A percentile compares a stretch with the other conserved stretches of the same genome.
Conservation (phyloP, 1,284 basidiomycete species). For the Fistulina hepatica region DNA sequence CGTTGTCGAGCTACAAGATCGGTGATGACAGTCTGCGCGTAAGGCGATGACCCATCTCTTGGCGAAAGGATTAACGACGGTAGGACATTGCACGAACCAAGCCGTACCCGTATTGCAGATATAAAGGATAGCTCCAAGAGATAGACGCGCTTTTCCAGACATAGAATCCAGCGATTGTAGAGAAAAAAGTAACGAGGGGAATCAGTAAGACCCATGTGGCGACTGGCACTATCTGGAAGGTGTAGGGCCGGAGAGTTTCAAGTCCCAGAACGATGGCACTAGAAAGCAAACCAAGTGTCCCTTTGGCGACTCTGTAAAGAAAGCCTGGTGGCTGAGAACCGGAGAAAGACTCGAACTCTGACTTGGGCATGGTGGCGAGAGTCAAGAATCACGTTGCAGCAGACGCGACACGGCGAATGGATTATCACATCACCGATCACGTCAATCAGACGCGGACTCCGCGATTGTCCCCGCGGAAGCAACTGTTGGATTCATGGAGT, state of each 20-base stretch:
- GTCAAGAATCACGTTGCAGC: not conserved
- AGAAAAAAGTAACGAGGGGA: conserved; percentile 48
- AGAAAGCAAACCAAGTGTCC: no score
- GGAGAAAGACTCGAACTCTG: not conserved
- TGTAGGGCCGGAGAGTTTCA: conserved; percentile 33
- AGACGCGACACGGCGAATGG: not conserved
- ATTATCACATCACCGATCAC: not conserved
- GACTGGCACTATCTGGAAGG: conserved; percentile 49
- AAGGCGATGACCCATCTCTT: conserved; percentile 54
- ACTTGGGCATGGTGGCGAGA: conserved; percentile 1
- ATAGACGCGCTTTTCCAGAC: conserved; percentile 62
- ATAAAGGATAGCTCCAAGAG: conserved; percentile 53
- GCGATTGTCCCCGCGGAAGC: no score
- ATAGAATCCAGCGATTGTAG: conserved; percentile 51
- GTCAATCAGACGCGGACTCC: no score
- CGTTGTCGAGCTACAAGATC: conserved; percentile 45
- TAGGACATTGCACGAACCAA: conserved; percentile 18
- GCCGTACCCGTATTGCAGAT: conserved; percentile 72
- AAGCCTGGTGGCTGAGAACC: conserved; percentile 1
- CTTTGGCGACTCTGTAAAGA: conserved; percentile 13
- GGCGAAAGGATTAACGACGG: conserved; percentile 4
- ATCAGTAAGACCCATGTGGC: conserved; percentile 48
- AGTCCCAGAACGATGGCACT: conserved; percentile 14
- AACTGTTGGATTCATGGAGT: no score
- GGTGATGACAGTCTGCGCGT: conserved; percentile 42